These are phyloP conservation scores for Haplographium delicatum DNA, from an alignment of 495 filamentous ascomycete species.

Conservation along the genomic window DNA sequence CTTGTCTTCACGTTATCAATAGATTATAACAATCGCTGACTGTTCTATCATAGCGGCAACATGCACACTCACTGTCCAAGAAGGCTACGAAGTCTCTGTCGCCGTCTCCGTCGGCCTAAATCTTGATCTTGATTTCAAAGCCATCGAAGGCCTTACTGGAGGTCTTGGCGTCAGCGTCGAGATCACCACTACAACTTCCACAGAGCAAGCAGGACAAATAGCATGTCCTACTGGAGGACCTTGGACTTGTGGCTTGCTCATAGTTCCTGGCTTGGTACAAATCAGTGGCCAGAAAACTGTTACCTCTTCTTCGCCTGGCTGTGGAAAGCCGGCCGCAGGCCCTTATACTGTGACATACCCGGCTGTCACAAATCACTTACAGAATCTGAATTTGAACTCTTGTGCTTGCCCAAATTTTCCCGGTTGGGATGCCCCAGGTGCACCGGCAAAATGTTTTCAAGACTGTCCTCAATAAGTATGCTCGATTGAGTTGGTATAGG, in stretches of 20 bases:
- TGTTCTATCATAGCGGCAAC: neutral
- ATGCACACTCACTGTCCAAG: neutral
- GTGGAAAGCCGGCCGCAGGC: neutral
- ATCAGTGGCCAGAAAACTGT: neutral
- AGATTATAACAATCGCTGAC: neutral
- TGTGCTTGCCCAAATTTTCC: neutral
- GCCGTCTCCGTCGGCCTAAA: neutral
- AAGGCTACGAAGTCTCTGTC: slow-evolving; percentile 2
- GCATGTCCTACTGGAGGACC: neutral
- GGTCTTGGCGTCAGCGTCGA: neutral
- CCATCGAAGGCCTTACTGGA: neutral
- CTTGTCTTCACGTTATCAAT: neutral
- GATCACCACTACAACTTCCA: slow-evolving; percentile 1
- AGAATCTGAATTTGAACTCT: neutral
- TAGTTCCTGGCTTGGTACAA: neutral
- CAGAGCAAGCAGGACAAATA: neutral
- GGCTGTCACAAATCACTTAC: neutral
- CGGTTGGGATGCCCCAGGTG: neutral
- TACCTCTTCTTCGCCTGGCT: neutral
- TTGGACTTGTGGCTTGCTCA: neutral
- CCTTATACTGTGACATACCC: neutral
- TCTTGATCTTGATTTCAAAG: neutral
- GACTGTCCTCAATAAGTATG: neutral
- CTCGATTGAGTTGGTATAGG: too few species aligned
- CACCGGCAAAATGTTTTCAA: neutral